Evolutionary conservation across 345 rosid species (phyloP).

Genomic region (Citrus reticulata): DNA sequence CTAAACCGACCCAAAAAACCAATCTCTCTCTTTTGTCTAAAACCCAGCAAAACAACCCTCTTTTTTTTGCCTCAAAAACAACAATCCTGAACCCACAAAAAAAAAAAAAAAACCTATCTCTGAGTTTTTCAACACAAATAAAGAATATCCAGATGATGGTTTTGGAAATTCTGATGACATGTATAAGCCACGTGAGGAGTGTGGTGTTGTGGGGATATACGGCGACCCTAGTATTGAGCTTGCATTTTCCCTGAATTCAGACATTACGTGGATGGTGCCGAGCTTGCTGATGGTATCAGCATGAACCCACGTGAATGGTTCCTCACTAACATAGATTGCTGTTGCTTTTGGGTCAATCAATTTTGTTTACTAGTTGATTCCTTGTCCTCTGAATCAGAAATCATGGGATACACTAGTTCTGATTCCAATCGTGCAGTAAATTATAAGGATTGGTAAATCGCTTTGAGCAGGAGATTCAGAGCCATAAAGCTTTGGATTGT

Average conservation of each 20-base stretch:
- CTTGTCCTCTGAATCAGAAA: slow-evolving; percentile 5
- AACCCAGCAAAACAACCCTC: too few relatives aligned
- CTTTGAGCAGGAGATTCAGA: slow-evolving; percentile 24
- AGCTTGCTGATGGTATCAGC: slow-evolving; percentile 20
- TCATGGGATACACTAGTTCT: slow-evolving; percentile 6
- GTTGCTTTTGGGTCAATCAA: slow-evolving; percentile 20
- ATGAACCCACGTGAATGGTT: slow-evolving; percentile 19
- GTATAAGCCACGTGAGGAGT: slow-evolving; percentile 93
- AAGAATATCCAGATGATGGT: slow-evolving; percentile 16
- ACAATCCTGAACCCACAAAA: not conserved
- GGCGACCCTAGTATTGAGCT: slow-evolving; percentile 43
- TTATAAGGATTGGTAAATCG: slow-evolving; percentile 31
- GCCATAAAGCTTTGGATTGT: slow-evolving; percentile 36
- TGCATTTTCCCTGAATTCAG: slow-evolving; percentile 32
- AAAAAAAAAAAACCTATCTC: not conserved
- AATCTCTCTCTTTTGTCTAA: too few relatives aligned
- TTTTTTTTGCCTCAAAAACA: too few relatives aligned
- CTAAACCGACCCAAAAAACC: too few relatives aligned
- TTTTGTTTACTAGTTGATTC: slow-evolving; percentile 3
- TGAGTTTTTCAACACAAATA: slow-evolving; percentile 8
- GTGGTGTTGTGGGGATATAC: slow-evolving; percentile 91
- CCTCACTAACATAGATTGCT: slow-evolving; percentile 24
- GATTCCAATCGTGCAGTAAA: slow-evolving; percentile 12
- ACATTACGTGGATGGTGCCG: slow-evolving; percentile 17
- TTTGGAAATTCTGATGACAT: slow-evolving; percentile 20